Conservation (phyloP, 306 rosid species). For the Inga leiocalycina region DNA sequence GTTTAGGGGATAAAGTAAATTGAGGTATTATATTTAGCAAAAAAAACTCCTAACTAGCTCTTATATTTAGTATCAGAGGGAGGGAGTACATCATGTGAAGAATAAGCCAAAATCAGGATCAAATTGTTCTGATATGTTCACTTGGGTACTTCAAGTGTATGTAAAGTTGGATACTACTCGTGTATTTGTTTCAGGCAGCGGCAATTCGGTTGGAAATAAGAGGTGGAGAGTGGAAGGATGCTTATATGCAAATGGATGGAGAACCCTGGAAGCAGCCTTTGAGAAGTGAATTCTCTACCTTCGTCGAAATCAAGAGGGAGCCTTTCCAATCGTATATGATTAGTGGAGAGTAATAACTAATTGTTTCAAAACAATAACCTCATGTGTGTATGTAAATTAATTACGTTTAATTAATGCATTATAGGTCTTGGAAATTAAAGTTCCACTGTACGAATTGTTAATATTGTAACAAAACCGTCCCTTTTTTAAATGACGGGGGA, state of each 20-base stretch:
- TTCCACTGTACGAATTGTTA: constrained; percentile 18
- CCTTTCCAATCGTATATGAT: constrained; percentile 79
- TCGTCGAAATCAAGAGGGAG: constrained; percentile 88
- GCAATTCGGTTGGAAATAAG: constrained; percentile 86
- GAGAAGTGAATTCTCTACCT: constrained; percentile 67
- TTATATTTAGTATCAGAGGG: too few relatives aligned
- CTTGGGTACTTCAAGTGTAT: constrained; percentile 10
- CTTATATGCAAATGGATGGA: constrained; percentile 94
- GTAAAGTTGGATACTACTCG: constrained; percentile 15
- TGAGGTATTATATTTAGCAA: too few relatives aligned
- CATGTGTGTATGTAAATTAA: not conserved
- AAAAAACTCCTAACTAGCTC: too few relatives aligned
- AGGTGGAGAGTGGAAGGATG: constrained; percentile 90
- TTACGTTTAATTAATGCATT: not conserved
- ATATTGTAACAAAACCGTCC: not conserved
- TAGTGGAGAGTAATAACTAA: constrained; percentile 51
- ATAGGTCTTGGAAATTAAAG: not conserved
- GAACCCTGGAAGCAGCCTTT: constrained; percentile 98
- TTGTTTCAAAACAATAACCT: not conserved
- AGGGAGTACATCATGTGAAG: not conserved
- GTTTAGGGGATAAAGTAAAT: too few relatives aligned
- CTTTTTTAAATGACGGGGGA: not conserved
- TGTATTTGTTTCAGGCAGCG: constrained; percentile 64
- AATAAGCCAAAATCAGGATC: not conserved
- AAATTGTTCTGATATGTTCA: not conserved